phyloP scores from a whole-genome alignment of 495 filamentous ascomycete species.

The Aspergillus wentii region DNA sequence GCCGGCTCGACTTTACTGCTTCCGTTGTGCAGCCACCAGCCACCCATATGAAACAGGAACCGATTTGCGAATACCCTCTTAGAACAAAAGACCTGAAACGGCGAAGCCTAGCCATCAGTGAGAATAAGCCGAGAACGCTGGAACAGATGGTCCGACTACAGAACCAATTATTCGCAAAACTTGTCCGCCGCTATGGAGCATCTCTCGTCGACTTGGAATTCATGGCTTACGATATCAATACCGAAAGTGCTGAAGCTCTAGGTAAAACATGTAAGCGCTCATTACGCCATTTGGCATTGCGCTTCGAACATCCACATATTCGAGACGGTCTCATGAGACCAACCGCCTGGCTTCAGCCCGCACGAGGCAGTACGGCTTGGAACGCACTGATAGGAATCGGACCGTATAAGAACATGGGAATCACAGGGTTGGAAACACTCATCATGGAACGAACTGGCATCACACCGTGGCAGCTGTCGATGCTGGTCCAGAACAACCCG shows the following conservation, averaged over 20 bases:
- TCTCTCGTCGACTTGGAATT: conserved; percentile 24
- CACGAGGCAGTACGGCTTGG: conserved; percentile 28
- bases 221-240: conserved; percentile 26
- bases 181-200: conserved; percentile 18
- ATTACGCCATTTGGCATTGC: conserved; percentile 26
- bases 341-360: conserved; percentile 19
- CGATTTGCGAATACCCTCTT: background rate
- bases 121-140: conserved; percentile 3
- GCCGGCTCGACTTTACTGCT: conserved; percentile 9
- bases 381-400: conserved; percentile 25
- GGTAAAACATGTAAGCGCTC: conserved; percentile 15
- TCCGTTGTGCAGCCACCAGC: conserved; percentile 12
- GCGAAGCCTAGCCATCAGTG: background rate
- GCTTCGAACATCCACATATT: conserved; percentile 34
- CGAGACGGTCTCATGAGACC: conserved; percentile 21
- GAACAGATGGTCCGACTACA: conserved; percentile 20
- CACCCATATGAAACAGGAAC: background rate
- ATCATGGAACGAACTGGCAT: conserved; percentile 29
- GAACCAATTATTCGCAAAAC: conserved; percentile 18
- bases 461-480: conserved; percentile 29
- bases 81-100: conserved; percentile 1
- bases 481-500: conserved; percentile 27
- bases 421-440: conserved; percentile 19
- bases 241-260: conserved; percentile 17
- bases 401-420: conserved; percentile 9